Percentiles rank a stretch among this genome's conserved stretches.
Conservation (phyloP, 2,329 filamentous ascomycete species). For the Ascochyta rabiei region DNA sequence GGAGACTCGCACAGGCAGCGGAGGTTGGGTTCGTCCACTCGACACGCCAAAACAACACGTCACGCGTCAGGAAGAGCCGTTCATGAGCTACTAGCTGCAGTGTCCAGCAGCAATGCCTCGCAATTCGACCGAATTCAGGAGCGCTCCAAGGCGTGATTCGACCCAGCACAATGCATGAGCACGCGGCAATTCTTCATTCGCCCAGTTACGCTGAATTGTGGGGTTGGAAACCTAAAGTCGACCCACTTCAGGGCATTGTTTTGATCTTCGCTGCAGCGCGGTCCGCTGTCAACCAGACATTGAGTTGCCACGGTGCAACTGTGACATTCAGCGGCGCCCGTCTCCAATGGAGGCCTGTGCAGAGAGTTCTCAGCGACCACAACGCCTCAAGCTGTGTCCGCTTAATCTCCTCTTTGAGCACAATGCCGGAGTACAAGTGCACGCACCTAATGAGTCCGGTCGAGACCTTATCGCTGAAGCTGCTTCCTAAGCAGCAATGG, state of each 20-base stretch:
- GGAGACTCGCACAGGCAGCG: slow-evolving; percentile 10
- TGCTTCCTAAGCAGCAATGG: no score
- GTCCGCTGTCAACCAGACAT: slow-evolving; percentile 19
- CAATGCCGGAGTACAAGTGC: no score
- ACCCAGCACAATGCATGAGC: slow-evolving; percentile 38
- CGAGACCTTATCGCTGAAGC: no score
- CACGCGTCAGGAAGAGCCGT: slow-evolving; percentile 22
- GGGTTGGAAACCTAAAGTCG: slow-evolving; percentile 14
- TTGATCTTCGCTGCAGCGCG: slow-evolving; percentile 13
- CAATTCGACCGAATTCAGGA: slow-evolving; percentile 7
- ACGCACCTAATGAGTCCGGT: no score
- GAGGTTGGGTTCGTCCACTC: slow-evolving; percentile 22
- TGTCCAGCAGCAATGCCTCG: slow-evolving; percentile 10
- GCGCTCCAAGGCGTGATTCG: slow-evolving; percentile 13
- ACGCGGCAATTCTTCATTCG: slow-evolving; percentile 44
- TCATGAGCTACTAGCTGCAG: slow-evolving; percentile 14
- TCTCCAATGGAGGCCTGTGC: not conserved
- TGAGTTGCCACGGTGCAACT: slow-evolving; percentile 11
- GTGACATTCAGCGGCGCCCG: not conserved
- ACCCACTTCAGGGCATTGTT: slow-evolving; percentile 15
- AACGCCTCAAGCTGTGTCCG: no score
- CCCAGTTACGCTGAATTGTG: slow-evolving; percentile 23
- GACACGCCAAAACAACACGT: slow-evolving; percentile 30
- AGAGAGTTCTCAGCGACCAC: not conserved
- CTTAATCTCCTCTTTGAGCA: no score